Percentiles rank a stretch among this genome's conserved stretches.
Conservation (phyloP, 2,329 filamentous ascomycete species). For the Akanthomyces uredinophilus region DNA sequence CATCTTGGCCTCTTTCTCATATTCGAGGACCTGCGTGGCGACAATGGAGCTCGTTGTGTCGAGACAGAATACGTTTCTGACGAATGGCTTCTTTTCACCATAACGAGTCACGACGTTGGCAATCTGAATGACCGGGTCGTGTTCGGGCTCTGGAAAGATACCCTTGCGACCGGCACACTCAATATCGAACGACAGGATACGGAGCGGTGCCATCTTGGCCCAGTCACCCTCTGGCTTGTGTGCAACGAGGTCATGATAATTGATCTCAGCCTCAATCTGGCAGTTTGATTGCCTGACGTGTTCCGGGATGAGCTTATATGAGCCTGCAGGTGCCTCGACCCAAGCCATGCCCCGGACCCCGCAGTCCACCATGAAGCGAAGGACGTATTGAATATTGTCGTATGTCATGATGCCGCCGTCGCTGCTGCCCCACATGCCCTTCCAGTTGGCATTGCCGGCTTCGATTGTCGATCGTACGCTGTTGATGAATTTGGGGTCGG, state of each 20-base stretch:
- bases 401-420: conserved; percentile 78
- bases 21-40: conserved; percentile 87
- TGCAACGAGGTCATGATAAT: conserved; percentile 77
- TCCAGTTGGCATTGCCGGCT: conserved; percentile 75
- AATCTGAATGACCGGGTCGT: conserved; percentile 96
- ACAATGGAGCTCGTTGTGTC: conserved; percentile 91
- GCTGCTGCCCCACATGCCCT: conserved; percentile 73
- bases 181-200: conserved; percentile 95
- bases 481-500: conserved; percentile 78
- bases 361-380: conserved; percentile 97
- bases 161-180: conserved; percentile 97
- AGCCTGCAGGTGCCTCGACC: conserved; percentile 76
- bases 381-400: conserved; percentile 90
- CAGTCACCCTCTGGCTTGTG: conserved; percentile 89
- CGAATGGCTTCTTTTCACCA: conserved; percentile 91
- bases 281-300: conserved; percentile 79
- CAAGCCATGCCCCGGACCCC: conserved; percentile 94
- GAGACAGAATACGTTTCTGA: conserved; percentile 93
- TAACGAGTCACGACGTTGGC: conserved; percentile 93
- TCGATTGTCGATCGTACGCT: conserved; percentile 73
- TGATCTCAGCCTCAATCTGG: conserved; percentile 87
- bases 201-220: conserved; percentile 94
- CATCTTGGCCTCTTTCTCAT: conserved; percentile 78
- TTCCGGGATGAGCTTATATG: conserved; percentile 65
- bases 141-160: conserved; percentile 87